Conservation (phyloP, 2,329 filamentous ascomycete genomes). For the Lachnellula arida region DNA sequence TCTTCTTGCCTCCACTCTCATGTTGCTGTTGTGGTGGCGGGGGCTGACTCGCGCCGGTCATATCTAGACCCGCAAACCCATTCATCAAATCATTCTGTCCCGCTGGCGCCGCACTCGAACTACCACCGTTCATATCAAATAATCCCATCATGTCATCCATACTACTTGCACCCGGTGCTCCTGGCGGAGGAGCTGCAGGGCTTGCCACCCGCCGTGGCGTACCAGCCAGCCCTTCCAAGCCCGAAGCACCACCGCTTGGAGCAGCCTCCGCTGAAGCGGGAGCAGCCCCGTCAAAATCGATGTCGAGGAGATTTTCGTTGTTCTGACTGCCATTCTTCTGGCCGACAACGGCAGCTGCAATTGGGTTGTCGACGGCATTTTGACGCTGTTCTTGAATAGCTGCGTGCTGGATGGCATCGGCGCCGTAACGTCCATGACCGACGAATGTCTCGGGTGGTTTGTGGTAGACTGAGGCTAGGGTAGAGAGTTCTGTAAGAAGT, state of each 20-base stretch:
- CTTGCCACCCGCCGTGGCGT: conserved; percentile 67
- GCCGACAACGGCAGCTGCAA: conserved; percentile 76
- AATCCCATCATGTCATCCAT: conserved; percentile 79
- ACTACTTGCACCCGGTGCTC: conserved; percentile 42
- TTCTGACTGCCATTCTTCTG: conserved; percentile 60
- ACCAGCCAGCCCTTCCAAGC: conserved; percentile 50
- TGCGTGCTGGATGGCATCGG: conserved; percentile 88
- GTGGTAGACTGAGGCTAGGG: conserved; percentile 95
- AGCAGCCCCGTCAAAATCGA: conserved; percentile 89
- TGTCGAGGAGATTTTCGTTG: conserved; percentile 95
- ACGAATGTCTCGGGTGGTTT: conserved; percentile 98
- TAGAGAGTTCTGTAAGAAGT: conserved; percentile 87
- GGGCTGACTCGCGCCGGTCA: conserved; percentile 61
- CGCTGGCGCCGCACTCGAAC: conserved; percentile 23
- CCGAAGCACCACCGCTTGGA: conserved; percentile 44
- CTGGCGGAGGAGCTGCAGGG: conserved; percentile 40
- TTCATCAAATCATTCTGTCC: conserved; percentile 51
- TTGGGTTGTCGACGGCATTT: conserved; percentile 88
- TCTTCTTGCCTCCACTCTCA: conserved; percentile 45
- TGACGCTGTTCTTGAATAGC: conserved; percentile 95
- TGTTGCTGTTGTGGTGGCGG: conserved; percentile 60
- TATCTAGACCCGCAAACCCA: conserved; percentile 76
- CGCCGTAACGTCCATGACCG: conserved; percentile 88
- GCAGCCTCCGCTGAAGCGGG: conserved; percentile 78
- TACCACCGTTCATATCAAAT: conserved; percentile 44